Conservation (phyloP, 2,329 filamentous ascomycete species). For the Cadophora sp. region DNA sequence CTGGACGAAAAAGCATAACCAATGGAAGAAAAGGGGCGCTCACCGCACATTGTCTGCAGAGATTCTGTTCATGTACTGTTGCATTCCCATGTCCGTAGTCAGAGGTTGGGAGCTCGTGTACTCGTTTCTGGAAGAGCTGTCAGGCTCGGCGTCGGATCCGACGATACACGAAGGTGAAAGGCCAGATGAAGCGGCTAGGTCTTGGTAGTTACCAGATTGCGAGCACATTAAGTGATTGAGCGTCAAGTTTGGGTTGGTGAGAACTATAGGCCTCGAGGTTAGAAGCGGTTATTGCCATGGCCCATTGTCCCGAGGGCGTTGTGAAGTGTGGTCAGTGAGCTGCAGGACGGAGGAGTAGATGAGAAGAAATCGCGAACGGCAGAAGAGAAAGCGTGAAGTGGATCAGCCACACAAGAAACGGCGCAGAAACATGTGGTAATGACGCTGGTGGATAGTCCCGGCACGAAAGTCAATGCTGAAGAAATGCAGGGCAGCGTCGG, state of each 20-base stretch:
- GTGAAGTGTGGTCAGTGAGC: background rate
- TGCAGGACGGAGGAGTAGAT: background rate
- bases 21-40: constrained; percentile 35
- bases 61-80: constrained; percentile 44
- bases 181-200: constrained; percentile 42
- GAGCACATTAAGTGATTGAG: constrained; percentile 46
- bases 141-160: constrained; percentile 44
- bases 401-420: constrained; percentile 11
- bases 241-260: constrained; percentile 23
- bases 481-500: constrained; percentile 7
- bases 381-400: constrained; percentile 11
- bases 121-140: constrained; percentile 44
- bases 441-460: constrained; percentile 16
- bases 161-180: constrained; percentile 43
- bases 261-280: constrained; percentile 23
- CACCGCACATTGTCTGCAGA: constrained; percentile 46
- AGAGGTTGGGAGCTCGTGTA: constrained; percentile 35
- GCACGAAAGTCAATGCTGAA: background rate
- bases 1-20: constrained; percentile 35
- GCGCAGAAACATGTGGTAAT: constrained; percentile 23
- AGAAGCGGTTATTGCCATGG: constrained; percentile 19
- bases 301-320: background rate
- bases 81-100: constrained; percentile 44
- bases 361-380: constrained; percentile 24
- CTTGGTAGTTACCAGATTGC: constrained; percentile 46